Evolutionary conservation across 169 alveolate genomes (phyloP), one percentile per base, ranked within the genome.

Genomic region (Plasmodium ovale): DNA sequence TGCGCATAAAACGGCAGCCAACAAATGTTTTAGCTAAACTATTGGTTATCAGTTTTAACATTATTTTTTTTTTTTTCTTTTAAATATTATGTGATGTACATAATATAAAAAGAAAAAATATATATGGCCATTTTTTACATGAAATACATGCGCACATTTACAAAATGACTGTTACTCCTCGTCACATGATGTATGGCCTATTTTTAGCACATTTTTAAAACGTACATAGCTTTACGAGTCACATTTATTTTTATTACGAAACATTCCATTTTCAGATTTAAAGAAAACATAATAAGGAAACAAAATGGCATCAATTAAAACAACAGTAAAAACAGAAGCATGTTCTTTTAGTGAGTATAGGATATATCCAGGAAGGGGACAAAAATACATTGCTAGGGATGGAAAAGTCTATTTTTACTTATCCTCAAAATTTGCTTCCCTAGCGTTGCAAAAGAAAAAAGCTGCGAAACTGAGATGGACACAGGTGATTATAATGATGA

Each of bases 311-410:
- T 87, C 97, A 31, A 95, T 94, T 42, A 94, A 94, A 42, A 94
- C 97, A 42, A 94, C 97, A 58, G 95, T 97, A 71, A 98, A 97
- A 96, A 98, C 99, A 73, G 99, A 97, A 88, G 96, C 97, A 67
- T 98, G 99, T 96, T 94, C 98, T 87, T 98, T 95, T 96, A 93
- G 98, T 88, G 99, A 98, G 92, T 97, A 96, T 96, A 97, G 99
- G 95, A 97, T 98, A 82, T 98, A 97, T 93, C 99, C 99, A 29
- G 99, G 99, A 44, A 95, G 99, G 74, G 99, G 99, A 27, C 96
- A 95, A 88, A 96, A 97, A 93, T 97, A 96, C 89, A 98, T 96
- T 68, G 98, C 99, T 56, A 96, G 97, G 88, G 99, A 98, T 93
- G 99, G 99, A 37, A 97, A 97, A 95, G 98, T 97, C 25, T 94